phyloP scores from a whole-genome alignment of 768 basidiomycete genomes.

The Coprinellus aureogranulatus region DNA sequence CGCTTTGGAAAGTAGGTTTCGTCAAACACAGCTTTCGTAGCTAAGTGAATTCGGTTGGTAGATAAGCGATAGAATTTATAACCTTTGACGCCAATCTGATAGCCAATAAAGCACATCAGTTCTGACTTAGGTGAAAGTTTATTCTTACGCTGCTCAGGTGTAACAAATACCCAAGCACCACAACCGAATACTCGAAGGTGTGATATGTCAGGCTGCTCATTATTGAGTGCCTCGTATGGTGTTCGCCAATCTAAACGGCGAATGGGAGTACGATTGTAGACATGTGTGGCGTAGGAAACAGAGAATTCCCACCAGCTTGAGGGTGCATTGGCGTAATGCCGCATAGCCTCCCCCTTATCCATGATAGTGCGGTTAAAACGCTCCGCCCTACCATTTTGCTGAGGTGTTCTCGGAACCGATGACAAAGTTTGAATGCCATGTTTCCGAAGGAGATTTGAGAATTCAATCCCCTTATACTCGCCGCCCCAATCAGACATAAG shows the following conservation, averaged over 20 bases:
- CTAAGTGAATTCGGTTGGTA: not conserved
- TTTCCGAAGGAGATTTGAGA: not conserved
- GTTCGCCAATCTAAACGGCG: conserved; percentile 13
- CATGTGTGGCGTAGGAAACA: conserved; percentile 21
- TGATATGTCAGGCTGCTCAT: conserved; percentile 18
- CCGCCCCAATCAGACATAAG: conserved; percentile 13
- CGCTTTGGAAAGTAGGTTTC: conserved; percentile 1
- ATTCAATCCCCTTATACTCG: conserved; percentile 5
- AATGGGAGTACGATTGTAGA: conserved; percentile 28
- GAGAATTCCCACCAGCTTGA: conserved; percentile 21
- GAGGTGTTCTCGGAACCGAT: not conserved
- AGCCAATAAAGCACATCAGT: conserved; percentile 22
- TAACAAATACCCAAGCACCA: conserved; percentile 19
- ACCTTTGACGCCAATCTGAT: not conserved
- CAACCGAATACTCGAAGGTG: conserved; percentile 26
- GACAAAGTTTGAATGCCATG: not conserved
- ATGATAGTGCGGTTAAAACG: conserved; percentile 3
- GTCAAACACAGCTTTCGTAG: not conserved
- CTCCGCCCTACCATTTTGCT: conserved; percentile 5
- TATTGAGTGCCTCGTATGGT: conserved; percentile 4
- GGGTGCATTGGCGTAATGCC: conserved; percentile 8
- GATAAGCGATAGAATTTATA: not conserved
- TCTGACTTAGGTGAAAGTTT: conserved; percentile 19
- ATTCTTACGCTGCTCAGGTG: conserved; percentile 14
- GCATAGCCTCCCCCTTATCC: conserved; percentile 5